These are phyloP conservation scores for Quercus cerris DNA, from an alignment of 306 rosid genomes.

Conservation along the genomic window DNA sequence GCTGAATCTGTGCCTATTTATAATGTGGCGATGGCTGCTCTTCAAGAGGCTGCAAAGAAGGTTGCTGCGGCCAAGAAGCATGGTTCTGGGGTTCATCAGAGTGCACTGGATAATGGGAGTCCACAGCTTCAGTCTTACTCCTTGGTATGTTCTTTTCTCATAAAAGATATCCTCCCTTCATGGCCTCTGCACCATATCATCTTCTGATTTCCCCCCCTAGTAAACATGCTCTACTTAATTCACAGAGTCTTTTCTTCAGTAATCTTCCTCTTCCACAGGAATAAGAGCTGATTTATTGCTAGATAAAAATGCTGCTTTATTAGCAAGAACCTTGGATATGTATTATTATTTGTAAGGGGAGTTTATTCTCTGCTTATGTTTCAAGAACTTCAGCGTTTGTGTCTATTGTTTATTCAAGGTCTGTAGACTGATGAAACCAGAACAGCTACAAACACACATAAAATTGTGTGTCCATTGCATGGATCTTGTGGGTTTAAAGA, in stretches of 20 bases:
- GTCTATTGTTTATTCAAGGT: not conserved
- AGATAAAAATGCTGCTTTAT: not conserved
- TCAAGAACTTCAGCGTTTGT: not conserved
- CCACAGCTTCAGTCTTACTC: slow-evolving; percentile 21
- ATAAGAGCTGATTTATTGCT: not conserved
- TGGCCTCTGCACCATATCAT: not conserved
- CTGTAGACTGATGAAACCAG: not conserved
- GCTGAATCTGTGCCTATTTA: slow-evolving; percentile 25
- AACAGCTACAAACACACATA: too few species aligned
- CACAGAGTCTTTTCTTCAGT: not conserved
- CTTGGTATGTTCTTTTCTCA: slow-evolving; percentile 14
- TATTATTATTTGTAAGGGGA: not conserved
- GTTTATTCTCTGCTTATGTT: not conserved
- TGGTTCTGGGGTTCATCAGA: slow-evolving; percentile 5
- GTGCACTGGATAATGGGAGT: not conserved
- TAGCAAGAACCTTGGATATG: not conserved
- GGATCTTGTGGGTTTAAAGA: not conserved
- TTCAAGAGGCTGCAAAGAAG: slow-evolving; percentile 30
- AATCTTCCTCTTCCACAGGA: not conserved
- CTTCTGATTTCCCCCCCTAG: not conserved
- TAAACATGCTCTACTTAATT: not conserved
- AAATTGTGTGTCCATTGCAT: not conserved
- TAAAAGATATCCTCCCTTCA: not conserved
- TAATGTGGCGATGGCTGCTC: slow-evolving; percentile 24
- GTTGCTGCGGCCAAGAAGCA: slow-evolving; percentile 26